A percentile compares a stretch with the other conserved stretches of the same genome.
These are phyloP conservation scores for Alloteropsis semialata DNA, from an alignment of 176 grass and related monocot species.

Conservation along the genomic window DNA sequence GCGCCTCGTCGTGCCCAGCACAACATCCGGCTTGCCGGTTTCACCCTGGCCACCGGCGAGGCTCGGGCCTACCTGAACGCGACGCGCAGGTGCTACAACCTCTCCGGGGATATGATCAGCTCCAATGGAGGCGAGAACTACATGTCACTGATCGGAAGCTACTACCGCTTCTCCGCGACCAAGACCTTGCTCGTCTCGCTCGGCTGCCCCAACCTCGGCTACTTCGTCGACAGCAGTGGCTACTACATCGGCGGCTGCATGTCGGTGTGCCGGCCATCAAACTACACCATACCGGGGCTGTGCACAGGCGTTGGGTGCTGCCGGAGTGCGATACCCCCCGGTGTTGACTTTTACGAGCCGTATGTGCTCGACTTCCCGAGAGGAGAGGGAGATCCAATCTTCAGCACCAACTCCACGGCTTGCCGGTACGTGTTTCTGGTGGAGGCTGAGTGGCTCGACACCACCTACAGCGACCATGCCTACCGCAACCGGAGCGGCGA, in stretches of 20 bases:
- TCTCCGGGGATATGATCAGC: not conserved
- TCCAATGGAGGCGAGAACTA: not conserved
- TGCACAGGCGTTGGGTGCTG: conserved; percentile 61
- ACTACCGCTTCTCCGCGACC: conserved; percentile 18
- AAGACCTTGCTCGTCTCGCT: conserved; percentile 39
- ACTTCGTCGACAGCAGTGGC: not conserved
- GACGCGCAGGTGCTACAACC: conserved; percentile 30
- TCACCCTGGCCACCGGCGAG: conserved; percentile 22
- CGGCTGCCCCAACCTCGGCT: conserved; percentile 43
- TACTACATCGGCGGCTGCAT: conserved; percentile 44
- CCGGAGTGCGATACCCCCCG: conserved; percentile 15
- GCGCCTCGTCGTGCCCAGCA: not conserved
- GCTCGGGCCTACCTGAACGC: not conserved
- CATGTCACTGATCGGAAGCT: not conserved
- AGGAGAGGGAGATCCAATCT: not conserved
- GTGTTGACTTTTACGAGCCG: not conserved
- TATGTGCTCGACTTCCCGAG: not conserved
- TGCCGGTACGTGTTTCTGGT: conserved; percentile 49
- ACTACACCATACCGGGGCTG: not conserved
- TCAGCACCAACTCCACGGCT: not conserved
- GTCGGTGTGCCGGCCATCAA: conserved; percentile 30
- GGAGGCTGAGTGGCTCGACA: conserved; percentile 14
- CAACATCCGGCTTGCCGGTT: not conserved
- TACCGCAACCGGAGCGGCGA: conserved; percentile 30
- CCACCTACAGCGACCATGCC: not conserved